Base-by-base conservation (phyloP, 1,139 yeast species). In the Pichia sp. region DNA sequence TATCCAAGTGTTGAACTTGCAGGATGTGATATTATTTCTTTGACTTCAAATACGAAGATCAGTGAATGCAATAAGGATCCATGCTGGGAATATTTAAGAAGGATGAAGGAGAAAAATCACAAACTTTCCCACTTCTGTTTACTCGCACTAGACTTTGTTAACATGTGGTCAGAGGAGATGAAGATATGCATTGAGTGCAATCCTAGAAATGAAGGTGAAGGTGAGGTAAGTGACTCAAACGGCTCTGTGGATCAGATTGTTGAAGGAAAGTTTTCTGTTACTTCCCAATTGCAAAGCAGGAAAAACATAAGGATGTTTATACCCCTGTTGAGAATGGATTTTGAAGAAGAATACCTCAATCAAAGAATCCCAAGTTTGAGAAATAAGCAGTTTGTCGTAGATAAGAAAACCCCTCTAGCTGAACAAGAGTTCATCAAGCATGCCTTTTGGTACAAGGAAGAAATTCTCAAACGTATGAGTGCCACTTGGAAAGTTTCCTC, bases 381-480 rank as follows among this genome's bases (percentile, higher is more conserved):
- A 45, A 81, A 83, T 48, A 82, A 84, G 57, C 97, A 90, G 69
- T 88, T 83, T 65, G 75, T 90, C 19, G 79, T 84, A 40, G 86
- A 85, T 62, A 78, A 82, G 51, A 78, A 77, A 52, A 72, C 82
- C 0, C 81, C 79, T 3, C 78, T 70, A 62, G 85, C 78, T 55
- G 87, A 79, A 56, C 75, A 71, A 59, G 67, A 61, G 46, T 76
- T 72, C 52, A 77, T 82, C 70, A 76, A 82, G 57, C 84, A 83
- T 59, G 72, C 80, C 6, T 93, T 90, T 68, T 93, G 99, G 99
- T 78, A 87, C 56, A 73, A 96, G 54, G 83, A 86, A 55, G 75
- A 77, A 54, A 67, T 93, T 2, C 71, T 93, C 53, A 76, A 77
- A 47, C 74, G 75, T 32, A 63, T 93, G 13, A 67, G 70, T 3